Base-by-base conservation (phyloP, 2,329 filamentous ascomycete genomes). In the Fusarium palustre region DNA sequence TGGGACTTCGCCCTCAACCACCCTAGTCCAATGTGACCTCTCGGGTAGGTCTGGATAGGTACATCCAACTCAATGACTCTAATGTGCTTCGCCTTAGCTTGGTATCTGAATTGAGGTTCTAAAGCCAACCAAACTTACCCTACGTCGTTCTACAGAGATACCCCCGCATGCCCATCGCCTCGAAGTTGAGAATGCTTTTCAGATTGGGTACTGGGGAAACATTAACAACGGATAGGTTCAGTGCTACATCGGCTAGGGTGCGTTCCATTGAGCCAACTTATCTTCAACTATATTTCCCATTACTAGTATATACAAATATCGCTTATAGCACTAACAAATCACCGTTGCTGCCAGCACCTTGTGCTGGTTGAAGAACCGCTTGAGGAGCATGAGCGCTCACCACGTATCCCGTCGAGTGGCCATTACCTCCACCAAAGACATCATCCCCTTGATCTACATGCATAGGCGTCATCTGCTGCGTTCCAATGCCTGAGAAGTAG, bases 301-400 rank as follows among this genome's bases (percentile, higher is more conserved):
- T 63, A 49, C 71, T 71, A 57, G 47, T 54, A 53, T 63, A 64
- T 62, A 61, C 36, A 53, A 33, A 39, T 59, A 66, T 55, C 60
- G 50, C 60, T 75, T 82, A 92, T 75, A 92, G 81, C 77, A 90
- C 83, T 75, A 94, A 81, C 79, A 94, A 81, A 81, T 94, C 92
- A 10, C 90, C 90, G 70, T 92, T 92, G 69, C 85, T 87, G 12
- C 86, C 87, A 25, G 84, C 85, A 47, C 88, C 90, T 69, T 87
- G 86, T 25, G 88, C 86, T 15, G 90, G 90, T 77, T 92, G 90
- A 76, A 93, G 90, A 38, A 91, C 87, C 66, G 92, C 89, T 79
- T 97, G 88, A 43, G 91, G 90, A 62, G 90, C 90, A 74, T 93
- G 92, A 75, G 95, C 93, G 78, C 91, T 97, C 48, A 97, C 93